phyloP scores from a whole-genome alignment of 371 early-diverging fungal species.

The Mucor indicus region DNA sequence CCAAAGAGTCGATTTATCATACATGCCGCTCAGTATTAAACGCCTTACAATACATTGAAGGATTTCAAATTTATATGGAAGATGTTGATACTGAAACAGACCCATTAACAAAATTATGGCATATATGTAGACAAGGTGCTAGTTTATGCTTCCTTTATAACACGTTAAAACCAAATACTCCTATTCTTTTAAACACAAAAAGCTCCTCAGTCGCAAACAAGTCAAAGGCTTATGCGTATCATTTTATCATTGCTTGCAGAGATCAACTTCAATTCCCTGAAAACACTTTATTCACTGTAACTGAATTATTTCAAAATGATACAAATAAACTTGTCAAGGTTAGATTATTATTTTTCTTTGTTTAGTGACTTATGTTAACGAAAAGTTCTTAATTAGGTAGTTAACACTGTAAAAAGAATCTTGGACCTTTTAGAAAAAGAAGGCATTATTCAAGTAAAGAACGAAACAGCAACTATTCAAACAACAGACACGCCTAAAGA shows the following conservation, averaged over 20 bases:
- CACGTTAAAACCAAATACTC: slow-evolving; percentile 57
- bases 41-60: slow-evolving; percentile 56
- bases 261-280: slow-evolving; percentile 67
- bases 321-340: slow-evolving; percentile 95
- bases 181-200: slow-evolving; percentile 47
- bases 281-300: slow-evolving; percentile 77
- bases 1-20: slow-evolving; percentile 60
- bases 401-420: slow-evolving; percentile 32
- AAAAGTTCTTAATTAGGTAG: slow-evolving; percentile 23
- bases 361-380: too few relatives aligned
- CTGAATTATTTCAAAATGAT: slow-evolving; percentile 88
- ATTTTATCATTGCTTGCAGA: slow-evolving; percentile 75
- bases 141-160: slow-evolving; percentile 85
- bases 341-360: slow-evolving; percentile 1
- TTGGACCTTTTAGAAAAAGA: slow-evolving; percentile 29
- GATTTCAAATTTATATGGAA: slow-evolving; percentile 49
- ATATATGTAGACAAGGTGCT: slow-evolving; percentile 83
- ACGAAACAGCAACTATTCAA: background rate
- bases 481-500: slow-evolving; percentile 59
- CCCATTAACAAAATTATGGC: slow-evolving; percentile 86
- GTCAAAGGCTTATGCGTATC: slow-evolving; percentile 78
- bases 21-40: slow-evolving; percentile 59
- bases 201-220: slow-evolving; percentile 57
- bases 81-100: slow-evolving; percentile 31
- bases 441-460: slow-evolving; percentile 25